These are phyloP conservation scores for Fusarium austroafricanum DNA, from an alignment of 2,329 filamentous ascomycete genomes.

Conservation along the genomic window DNA sequence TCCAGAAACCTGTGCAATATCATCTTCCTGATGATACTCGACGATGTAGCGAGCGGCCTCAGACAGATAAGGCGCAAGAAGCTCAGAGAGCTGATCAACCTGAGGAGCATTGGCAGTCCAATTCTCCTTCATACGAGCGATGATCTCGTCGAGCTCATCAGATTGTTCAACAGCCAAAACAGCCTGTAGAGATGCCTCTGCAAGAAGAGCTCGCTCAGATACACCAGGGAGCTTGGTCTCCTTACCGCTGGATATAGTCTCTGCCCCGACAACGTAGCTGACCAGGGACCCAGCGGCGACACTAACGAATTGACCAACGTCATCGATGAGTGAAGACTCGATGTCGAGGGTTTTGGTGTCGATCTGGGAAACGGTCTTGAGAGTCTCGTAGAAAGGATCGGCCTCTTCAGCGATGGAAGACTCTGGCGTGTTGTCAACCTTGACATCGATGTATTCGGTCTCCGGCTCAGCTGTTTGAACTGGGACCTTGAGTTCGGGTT, in stretches of 20 bases:
- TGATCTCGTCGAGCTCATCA: slow-evolving; percentile 5
- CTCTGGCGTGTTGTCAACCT: background rate
- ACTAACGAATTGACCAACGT: background rate
- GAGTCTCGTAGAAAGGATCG: background rate
- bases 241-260: background rate
- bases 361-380: background rate
- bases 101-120: slow-evolving; percentile 23
- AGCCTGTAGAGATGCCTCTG: slow-evolving; percentile 39
- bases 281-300: background rate
- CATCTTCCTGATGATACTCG: background rate
- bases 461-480: background rate
- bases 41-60: slow-evolving; percentile 14
- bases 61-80: slow-evolving; percentile 23
- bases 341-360: background rate
- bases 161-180: slow-evolving; percentile 23
- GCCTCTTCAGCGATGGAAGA: background rate
- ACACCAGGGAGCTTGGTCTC: background rate
- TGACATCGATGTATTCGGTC: background rate
- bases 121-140: slow-evolving; percentile 27
- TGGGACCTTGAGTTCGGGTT: background rate
- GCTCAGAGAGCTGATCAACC: slow-evolving; percentile 5
- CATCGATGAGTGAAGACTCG: background rate
- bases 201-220: slow-evolving; percentile 38
- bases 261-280: background rate
- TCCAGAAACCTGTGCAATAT: background rate